These are phyloP conservation scores for Curvularia sp. DNA, from an alignment of 2,329 filamentous ascomycete species.

Conservation along the genomic window DNA sequence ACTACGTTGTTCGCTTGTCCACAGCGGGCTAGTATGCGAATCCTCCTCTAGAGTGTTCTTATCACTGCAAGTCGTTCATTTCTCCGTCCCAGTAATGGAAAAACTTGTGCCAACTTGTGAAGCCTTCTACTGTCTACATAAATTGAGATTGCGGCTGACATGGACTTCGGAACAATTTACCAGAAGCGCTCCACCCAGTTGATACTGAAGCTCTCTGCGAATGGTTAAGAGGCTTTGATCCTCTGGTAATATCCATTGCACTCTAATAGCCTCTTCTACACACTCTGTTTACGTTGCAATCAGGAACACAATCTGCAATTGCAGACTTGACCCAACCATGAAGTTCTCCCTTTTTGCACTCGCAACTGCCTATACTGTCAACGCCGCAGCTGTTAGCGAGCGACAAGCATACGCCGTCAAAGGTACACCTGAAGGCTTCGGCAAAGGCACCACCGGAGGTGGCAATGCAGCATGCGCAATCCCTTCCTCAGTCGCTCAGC, in stretches of 20 bases:
- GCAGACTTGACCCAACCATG: constrained; percentile 2
- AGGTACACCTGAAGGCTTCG: constrained; percentile 37
- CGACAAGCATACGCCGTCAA: constrained; percentile 29
- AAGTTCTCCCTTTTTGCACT: constrained; percentile 17
- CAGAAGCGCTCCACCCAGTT: constrained; percentile 1
- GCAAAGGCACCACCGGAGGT: constrained; percentile 35
- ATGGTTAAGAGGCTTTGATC: neutral
- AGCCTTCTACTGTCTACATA: neutral
- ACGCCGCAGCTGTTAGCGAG: constrained; percentile 26
- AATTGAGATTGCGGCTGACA: neutral
- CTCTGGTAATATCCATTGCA: neutral
- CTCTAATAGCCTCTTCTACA: neutral
- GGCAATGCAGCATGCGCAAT: constrained; percentile 20
- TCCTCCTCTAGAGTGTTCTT: neutral
- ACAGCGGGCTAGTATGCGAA: constrained; percentile 5
- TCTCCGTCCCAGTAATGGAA: constrained; percentile 8
- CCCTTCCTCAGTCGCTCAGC: constrained; percentile 53
- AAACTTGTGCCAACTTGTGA: constrained; percentile 1
- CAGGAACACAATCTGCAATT: neutral
- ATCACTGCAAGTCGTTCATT: constrained; percentile 1
- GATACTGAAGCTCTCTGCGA: neutral
- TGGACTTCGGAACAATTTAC: constrained; percentile 1
- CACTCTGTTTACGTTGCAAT: neutral
- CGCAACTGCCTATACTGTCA: constrained; percentile 18
- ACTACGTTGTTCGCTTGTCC: constrained; percentile 1